Base-by-base conservation (phyloP, 2,329 filamentous ascomycete species). In the Aciculosporium take region DNA sequence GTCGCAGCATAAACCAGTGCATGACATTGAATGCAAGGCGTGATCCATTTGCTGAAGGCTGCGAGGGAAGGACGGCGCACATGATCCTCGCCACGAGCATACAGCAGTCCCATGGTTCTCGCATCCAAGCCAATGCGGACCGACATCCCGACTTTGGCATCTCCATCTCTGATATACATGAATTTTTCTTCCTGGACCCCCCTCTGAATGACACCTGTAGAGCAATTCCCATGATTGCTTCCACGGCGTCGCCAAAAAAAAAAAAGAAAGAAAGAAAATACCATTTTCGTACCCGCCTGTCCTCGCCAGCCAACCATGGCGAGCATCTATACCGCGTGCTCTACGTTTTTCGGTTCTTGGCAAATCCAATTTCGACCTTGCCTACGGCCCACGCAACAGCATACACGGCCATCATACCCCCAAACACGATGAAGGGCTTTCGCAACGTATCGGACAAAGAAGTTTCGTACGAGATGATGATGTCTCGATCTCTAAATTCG, bases 381-480 rank as follows among this genome's bases (percentile, higher is more conserved):
- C 86, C 82, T 45, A 95, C 60, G 3, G 78, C 65, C 79, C 83
- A 95, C 5, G 75, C 72, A 2, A 78, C 71, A 31, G 76, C 68
- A 61, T 94, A 94, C 10, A 94, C 64, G n/a, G 71, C 67, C 49
- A 93, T 57, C 47, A 83, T 64, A 51, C 82, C 86, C 25, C 68
- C 66, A 49, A 91, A 85, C 45, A 96, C 74, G 20, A 89, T 76
- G 17, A 94, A 50, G 1, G 91, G 91, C 68, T 98, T 98, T 54
- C 87, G 78, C 53, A 94, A 74, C 30, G 74, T 76, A 23, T 84
- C 81, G 3, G 71, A 57, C 49, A 81, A 70, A 2, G 88, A 76
- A 56, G 91, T 85, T 48, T 94, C 84, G 61, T 98, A 98, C 2
- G 83, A 81, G 40, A 96, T 82, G 51, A 94, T 68, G 18, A 96